Base-by-base conservation (phyloP, 345 rosid genomes). In the Hypericum perforatum region DNA sequence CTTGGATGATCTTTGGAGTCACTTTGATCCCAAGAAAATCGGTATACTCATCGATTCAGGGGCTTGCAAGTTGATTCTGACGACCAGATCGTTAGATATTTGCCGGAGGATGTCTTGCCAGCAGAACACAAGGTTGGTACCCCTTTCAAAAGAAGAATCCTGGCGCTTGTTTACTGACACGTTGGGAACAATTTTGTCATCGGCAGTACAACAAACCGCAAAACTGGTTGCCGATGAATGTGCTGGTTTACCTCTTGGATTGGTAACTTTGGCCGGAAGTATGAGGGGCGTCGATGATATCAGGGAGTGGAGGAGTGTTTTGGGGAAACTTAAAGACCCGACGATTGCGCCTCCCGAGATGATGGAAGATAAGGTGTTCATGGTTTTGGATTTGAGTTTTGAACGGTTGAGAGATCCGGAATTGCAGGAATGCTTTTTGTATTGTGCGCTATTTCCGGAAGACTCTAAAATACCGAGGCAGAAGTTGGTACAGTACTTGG, bases 61-160 rank as follows among this genome's bases (percentile, higher is more conserved):
- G 9, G 56, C 43, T 39, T 53, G 56, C 29, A 39, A 53, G 56
- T 39, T 53, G 37, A 32, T 53, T 9, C 16, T 39, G 11, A 53
- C 37, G 16, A 53, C 56, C 9, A 12, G 56, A 53, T 10, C 16
- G 7, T 8, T 53, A 8, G 32, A 12, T 38, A 39, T 39, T 40
- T 39, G 44, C n/a, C 44, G 44, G 16, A 44, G 56, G 32, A 53
- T 53, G 56, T 43, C 39, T 15, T 45, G 53, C 1, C n/a, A 43
- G 13, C 49, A 44, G 8, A 61, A 58, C 16, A 5, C 59, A 14
- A 36, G 58, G 45, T 39, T 59, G 8, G 51, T 51, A 5, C 43
- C 57, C 11, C 38, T 69, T 10, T 59, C 73, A 3, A 32, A 49
- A 10, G 62, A 63, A 7, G 69, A 69, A 16, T 62, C 73, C 0